phyloP scores from a whole-genome alignment of 2,329 filamentous ascomycete species.

The Colletotrichum salicis region DNA sequence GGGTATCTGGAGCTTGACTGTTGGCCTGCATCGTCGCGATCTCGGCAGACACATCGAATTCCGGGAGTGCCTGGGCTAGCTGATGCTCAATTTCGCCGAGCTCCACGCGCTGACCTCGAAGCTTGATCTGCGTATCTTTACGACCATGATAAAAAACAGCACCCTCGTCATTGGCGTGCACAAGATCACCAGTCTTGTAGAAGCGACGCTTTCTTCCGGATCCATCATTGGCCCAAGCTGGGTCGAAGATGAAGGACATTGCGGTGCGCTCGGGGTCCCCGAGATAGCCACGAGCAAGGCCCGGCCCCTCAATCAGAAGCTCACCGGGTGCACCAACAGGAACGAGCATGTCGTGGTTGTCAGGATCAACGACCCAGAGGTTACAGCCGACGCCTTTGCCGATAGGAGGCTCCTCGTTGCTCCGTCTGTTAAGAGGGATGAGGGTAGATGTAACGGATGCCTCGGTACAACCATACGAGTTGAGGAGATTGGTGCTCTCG shows the following conservation, averaged over 20 bases:
- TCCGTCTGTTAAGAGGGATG: neutral
- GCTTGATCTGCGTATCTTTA: slow-evolving; percentile 37
- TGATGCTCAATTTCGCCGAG: slow-evolving; percentile 12
- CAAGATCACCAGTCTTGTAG: slow-evolving; percentile 58
- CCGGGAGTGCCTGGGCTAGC: neutral
- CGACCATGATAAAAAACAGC: slow-evolving; percentile 40
- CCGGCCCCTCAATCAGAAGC: neutral
- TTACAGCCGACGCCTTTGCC: neutral
- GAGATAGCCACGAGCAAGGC: neutral
- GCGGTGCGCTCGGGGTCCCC: neutral
- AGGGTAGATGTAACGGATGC: slow-evolving; percentile 59
- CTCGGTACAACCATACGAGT: slow-evolving; percentile 42
- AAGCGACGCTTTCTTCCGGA: slow-evolving; percentile 41
- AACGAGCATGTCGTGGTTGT: neutral
- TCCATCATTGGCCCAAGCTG: neutral
- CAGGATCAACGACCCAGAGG: neutral
- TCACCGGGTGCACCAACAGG: slow-evolving; percentile 1
- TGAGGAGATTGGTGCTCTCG: slow-evolving; percentile 3
- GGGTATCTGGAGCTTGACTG: neutral
- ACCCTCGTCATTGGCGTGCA: slow-evolving; percentile 29
- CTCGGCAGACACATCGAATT: slow-evolving; percentile 20
- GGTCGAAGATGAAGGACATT: neutral
- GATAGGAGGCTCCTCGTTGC: neutral
- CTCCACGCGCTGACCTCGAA: slow-evolving; percentile 5
- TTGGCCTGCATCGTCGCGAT: neutral